phyloP scores from a whole-genome alignment of 768 basidiomycete species.

The Leccinum aurantiacum region DNA sequence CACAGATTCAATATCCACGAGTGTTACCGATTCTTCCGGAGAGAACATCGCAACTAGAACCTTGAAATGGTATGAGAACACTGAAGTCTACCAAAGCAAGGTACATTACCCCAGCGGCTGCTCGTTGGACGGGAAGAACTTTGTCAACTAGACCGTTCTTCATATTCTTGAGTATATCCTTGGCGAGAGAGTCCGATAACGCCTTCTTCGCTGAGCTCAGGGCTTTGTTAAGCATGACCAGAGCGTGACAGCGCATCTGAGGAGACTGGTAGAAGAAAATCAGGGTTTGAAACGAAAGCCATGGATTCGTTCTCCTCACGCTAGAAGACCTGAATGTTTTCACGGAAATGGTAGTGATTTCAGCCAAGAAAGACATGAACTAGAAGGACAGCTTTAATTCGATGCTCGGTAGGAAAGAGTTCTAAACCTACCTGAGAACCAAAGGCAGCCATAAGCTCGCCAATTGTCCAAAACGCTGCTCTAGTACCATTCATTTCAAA shows the following conservation, averaged over 20 bases:
- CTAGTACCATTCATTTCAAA: slow-evolving; percentile 38
- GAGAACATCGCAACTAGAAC: slow-evolving; percentile 60
- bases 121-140: slow-evolving; percentile 81
- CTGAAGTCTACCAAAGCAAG: slow-evolving; percentile 2
- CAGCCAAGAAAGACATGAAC: slow-evolving; percentile 96
- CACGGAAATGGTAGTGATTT: slow-evolving; percentile 65
- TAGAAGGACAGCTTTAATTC: slow-evolving; percentile 31
- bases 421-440: slow-evolving; percentile 72
- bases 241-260: slow-evolving; percentile 78
- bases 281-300: slow-evolving; percentile 5
- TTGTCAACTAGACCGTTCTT: slow-evolving; percentile 76
- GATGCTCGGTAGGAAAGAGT: background rate
- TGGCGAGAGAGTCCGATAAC: slow-evolving; percentile 71
- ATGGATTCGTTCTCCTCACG: slow-evolving; percentile 43
- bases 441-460: slow-evolving; percentile 82
- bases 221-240: slow-evolving; percentile 76
- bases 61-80: slow-evolving; percentile 33
- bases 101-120: slow-evolving; percentile 64
- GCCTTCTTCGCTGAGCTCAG: slow-evolving; percentile 81
- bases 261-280: slow-evolving; percentile 52
- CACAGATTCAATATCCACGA: slow-evolving; percentile 77
- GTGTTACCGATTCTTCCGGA: slow-evolving; percentile 50
- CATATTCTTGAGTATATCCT: slow-evolving; percentile 85
- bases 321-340: slow-evolving; percentile 72
- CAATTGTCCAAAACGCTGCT: slow-evolving; percentile 82